Evolutionary conservation across 1,284 basidiomycete species (phyloP), one percentile per base, ranked within the genome.

Genomic region (Thelephora terrestris): DNA sequence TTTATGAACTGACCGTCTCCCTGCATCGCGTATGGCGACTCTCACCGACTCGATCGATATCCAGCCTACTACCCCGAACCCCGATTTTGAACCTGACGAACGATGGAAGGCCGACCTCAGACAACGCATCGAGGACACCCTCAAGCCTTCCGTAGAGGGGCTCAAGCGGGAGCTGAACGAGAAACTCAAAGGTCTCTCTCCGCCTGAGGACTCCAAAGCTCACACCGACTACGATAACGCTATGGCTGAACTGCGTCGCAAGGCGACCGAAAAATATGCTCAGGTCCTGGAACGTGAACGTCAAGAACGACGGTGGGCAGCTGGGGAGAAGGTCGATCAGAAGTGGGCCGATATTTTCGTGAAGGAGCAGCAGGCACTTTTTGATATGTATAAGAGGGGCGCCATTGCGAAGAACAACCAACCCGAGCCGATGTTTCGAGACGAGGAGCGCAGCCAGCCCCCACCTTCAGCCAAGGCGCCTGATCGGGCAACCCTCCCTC

Each of bases 51-150:
- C 39, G 14, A 25, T 25, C 39, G 39, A 21, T 25, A 23, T 25
- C 20, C 39, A 21, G 10, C 37, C 36, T 29, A 36, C 47, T 24
- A 48, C 45, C 43, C 40, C 50, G 50, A 38, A 52, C 45, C 51
- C 60, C 46, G 70, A 75, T 59, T 55, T 71, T 48, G 77, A 79
- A 55, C 75, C 74, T 3, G 71, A 77, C 60, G 68, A 72, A 5
- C 61, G 67, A 49, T 79, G 78, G 78, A 79, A 78, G 57, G 57
- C 53, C 21, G 51, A 54, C 1, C 62, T 76, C 51, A 65, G 58
- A 54, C 55, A 57, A 29, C 62, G 65, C 54, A 77, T 81, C 58
- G 67, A 75, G 55, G 57, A 62, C 2, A 64, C 62, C 2, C 58
- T 79, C 43, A 57, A 62, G 45, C 58, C 64, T 43, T 71, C 76